Base-by-base conservation (phyloP, 352 stramenopile genomes). In the Globisporangium ultimum region DNA sequence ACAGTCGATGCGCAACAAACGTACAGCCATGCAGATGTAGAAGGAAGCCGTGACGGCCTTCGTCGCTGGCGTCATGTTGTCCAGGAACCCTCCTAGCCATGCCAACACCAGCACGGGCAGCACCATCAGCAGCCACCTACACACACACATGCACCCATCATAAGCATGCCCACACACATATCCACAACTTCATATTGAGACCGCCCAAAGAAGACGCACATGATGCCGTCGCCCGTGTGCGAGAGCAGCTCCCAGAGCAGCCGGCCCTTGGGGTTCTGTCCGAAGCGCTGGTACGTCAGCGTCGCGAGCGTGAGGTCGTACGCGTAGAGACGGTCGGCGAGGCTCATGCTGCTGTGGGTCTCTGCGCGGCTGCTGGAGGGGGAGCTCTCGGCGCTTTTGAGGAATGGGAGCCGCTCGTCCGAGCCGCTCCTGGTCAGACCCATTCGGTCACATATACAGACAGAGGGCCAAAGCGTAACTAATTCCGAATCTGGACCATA, bases 231-330 rank as follows among this genome's bases (percentile, higher is more conserved):
- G 64, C 85, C 80, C 38, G 85, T 86, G 62, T 91, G 80, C 47
- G 79, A 91, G 70, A 93, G 78, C 56, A 88, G 61, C 59, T 94
- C 85, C 80, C 80, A 89, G 47, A 80, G 72, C n/a, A 87, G 58
- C 9, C 79, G 75, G 48, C 63, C 57, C 21, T 53, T 73, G 22
- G 67, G 64, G 53, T 74, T 61, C 43, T 73, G 72, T 2, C 80
- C 80, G 57, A 87, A 91, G 50, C 73, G 72, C 53, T 87, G 80
- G 72, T 88, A 89, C 24, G 85, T 53, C 51, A 82, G 74, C 65
- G 80, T 83, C 60, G 80, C 84, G 68, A 78, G 71, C 66, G 71
- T 85, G 58, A 93, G 68, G 70, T 93, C 84, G 69, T 89, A 83
- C 36, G 78, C 69, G 64, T 91, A 91, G 28, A 92, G 53, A 21